Conservation (phyloP, 2,329 filamentous ascomycete species). For the Cytospora schulzeri region DNA sequence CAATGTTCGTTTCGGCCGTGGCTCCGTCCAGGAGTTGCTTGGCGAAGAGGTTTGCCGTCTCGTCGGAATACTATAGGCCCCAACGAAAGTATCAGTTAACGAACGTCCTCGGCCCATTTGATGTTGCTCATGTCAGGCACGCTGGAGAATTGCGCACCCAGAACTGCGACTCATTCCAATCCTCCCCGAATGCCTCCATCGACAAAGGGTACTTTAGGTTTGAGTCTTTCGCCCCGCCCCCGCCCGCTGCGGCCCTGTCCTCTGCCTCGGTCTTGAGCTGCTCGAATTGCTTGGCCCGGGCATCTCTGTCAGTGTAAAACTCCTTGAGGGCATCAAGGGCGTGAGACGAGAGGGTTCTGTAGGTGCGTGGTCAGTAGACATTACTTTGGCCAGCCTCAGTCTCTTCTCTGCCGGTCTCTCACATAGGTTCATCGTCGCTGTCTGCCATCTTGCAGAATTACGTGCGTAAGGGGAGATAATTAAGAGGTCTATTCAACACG, state of each 20-base stretch:
- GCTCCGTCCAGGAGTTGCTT: constrained; percentile 65
- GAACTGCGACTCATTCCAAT: constrained; percentile 84
- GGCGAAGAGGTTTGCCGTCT: constrained; percentile 67
- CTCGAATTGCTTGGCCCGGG: constrained; percentile 66
- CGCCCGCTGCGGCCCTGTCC: constrained; percentile 40
- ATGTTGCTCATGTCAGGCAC: not conserved
- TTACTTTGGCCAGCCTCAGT: not conserved
- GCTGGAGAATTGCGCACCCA: constrained; percentile 61
- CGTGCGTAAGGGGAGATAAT: not conserved
- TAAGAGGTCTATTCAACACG: not conserved
- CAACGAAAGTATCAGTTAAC: not conserved
- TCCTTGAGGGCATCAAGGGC: constrained; percentile 70
- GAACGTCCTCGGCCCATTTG: not conserved
- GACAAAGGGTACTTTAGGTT: constrained; percentile 39
- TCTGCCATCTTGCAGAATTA: constrained; percentile 33
- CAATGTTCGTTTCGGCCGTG: constrained; percentile 60
- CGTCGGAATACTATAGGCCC: constrained; percentile 63
- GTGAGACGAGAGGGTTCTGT: constrained; percentile 64
- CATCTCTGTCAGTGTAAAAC: constrained; percentile 75
- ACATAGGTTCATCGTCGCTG: constrained; percentile 54
- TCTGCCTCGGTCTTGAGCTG: constrained; percentile 65
- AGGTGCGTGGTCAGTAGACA: not conserved
- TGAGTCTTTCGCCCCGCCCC: constrained; percentile 7
- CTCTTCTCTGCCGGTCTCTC: constrained; percentile 27
- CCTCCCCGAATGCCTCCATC: constrained; percentile 75